Conservation (phyloP, 2,329 filamentous ascomycete species). For the Ambrosiella beaveri region DNA sequence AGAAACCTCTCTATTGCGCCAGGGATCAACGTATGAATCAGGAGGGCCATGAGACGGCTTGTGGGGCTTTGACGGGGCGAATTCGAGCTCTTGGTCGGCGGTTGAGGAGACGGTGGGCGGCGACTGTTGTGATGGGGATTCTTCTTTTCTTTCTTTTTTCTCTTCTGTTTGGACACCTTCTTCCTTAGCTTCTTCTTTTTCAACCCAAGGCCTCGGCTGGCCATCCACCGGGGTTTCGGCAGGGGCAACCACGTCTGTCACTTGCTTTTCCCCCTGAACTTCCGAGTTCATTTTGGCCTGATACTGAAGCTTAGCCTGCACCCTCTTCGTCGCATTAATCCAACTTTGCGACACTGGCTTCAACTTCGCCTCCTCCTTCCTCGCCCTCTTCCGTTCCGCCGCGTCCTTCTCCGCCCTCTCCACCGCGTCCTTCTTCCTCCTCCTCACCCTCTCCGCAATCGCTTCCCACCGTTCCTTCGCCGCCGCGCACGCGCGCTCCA, state of each 20-base stretch:
- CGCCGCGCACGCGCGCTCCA: background rate
- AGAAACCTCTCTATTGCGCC: background rate
- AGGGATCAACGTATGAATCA: background rate
- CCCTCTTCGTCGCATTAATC: too few species aligned
- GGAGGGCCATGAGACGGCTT: background rate
- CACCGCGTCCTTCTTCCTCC: background rate
- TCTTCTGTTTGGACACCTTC: background rate
- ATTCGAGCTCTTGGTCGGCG: too few species aligned
- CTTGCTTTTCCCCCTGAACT: background rate
- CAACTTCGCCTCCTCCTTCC: background rate
- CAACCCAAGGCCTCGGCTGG: background rate
- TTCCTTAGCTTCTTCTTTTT: background rate
- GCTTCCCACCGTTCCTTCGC: background rate
- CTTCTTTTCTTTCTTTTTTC: background rate
- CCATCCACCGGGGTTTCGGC: too few species aligned
- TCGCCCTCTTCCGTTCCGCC: background rate
- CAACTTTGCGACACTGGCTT: background rate
- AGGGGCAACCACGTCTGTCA: too few species aligned
- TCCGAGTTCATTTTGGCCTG: background rate
- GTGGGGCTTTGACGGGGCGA: too few species aligned
- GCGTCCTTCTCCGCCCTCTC: background rate
- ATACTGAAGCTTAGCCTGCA: too few species aligned
- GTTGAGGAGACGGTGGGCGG: too few species aligned
- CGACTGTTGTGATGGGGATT: background rate
- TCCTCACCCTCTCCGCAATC: background rate